Percentiles rank a stretch among this genome's conserved stretches.
These are phyloP conservation scores for Gracilaria vermiculophylla DNA, from an alignment of 23 red algal genomes.

Conservation along the genomic window DNA sequence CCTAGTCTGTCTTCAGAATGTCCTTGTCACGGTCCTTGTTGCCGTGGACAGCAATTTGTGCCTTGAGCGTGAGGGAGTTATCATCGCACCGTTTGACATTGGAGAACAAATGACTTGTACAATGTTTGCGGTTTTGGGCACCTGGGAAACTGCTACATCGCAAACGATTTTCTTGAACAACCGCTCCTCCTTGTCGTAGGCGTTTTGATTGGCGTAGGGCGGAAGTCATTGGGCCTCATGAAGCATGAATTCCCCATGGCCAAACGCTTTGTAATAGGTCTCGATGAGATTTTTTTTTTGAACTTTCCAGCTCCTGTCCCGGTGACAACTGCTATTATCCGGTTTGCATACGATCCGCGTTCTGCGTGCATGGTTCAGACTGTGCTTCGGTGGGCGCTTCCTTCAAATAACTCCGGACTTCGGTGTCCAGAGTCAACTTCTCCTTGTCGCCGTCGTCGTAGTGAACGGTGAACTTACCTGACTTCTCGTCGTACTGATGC, in stretches of 20 bases:
- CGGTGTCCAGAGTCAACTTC: no score
- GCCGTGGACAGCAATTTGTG: constrained; percentile 18
- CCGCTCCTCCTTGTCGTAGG: background rate
- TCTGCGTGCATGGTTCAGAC: no score
- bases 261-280: background rate
- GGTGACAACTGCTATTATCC: background rate
- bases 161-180: background rate
- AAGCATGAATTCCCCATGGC: background rate
- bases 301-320: background rate
- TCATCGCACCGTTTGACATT: constrained; percentile 19
- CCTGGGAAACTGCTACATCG: background rate
- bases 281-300: background rate
- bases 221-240: background rate
- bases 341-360: no score
- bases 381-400: no score
- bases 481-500: no score
- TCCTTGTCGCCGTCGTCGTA: no score
- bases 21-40: constrained; percentile 12
- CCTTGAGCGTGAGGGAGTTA: background rate
- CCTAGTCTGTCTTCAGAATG: no score
- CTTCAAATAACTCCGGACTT: no score
- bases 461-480: no score
- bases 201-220: background rate
- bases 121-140: background rate
- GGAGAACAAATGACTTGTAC: constrained; percentile 7